A percentile compares a stretch with the other conserved stretches of the same genome.
These are phyloP conservation scores for Scheffersomyces titani DNA, from an alignment of 1,139 yeast genomes.

Conservation along the genomic window DNA sequence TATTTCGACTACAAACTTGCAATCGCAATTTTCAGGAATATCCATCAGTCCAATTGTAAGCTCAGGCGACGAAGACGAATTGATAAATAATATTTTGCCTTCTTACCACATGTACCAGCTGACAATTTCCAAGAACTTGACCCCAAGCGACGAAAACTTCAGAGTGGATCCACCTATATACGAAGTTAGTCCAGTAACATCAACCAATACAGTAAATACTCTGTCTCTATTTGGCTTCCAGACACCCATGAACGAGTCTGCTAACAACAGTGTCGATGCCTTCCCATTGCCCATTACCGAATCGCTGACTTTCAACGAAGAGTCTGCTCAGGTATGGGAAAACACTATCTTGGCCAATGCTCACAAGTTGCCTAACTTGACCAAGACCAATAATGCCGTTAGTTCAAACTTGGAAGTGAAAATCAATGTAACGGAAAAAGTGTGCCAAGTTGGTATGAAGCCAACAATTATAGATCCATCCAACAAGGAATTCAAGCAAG, in stretches of 20 bases:
- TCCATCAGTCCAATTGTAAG: neutral
- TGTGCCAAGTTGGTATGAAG: conserved; percentile 42
- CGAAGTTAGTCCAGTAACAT: conserved; percentile 36
- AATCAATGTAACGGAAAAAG: conserved; percentile 40
- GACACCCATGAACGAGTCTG: neutral
- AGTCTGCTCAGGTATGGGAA: conserved; percentile 41
- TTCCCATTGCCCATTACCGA: conserved; percentile 11
- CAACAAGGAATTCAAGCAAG: conserved; percentile 29
- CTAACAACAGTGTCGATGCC: conserved; percentile 3
- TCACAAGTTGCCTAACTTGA: conserved; percentile 39
- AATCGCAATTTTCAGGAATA: neutral
- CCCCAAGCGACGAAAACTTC: conserved; percentile 43
- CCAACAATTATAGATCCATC: conserved; percentile 28
- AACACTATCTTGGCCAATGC: conserved; percentile 47
- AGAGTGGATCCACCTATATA: conserved; percentile 45
- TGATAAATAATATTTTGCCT: conserved; percentile 44
- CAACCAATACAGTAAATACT: conserved; percentile 12
- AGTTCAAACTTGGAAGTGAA: conserved; percentile 32
- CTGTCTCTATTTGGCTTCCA: conserved; percentile 2
- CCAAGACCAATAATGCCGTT: conserved; percentile 25
- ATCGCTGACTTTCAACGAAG: conserved; percentile 20
- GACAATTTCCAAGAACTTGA: conserved; percentile 41
- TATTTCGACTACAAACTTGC: neutral
- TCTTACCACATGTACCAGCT: conserved; percentile 50
- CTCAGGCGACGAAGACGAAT: conserved; percentile 24